Base-by-base conservation (phyloP, 257 asterid genomes). In the Nicotiana obtusifolia region DNA sequence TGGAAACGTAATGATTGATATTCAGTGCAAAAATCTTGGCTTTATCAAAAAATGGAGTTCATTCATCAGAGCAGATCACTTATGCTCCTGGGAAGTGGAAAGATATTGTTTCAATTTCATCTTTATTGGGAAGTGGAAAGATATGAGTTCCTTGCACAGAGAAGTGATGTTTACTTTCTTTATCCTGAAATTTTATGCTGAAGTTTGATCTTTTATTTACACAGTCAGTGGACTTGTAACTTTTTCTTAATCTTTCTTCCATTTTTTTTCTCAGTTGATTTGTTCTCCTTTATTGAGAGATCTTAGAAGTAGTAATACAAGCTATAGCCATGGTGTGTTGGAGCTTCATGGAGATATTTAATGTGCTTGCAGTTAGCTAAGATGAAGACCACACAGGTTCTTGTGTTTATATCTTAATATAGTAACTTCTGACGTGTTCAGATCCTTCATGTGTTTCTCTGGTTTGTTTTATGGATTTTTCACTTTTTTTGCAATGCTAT, bases 361-460 rank as follows among this genome's bases (percentile, higher is more conserved):
- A 19, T 80, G 77, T 80, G 31, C 64, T 80, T 64, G 71, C 64
- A 80, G 30, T 80, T 37, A 68, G 76, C 77, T 64, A 64, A 78
- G 64, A 80, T 80, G 82, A 80, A 80, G 77, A 80, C 64, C 41
- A 24, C 77, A 28, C 82, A 80, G 82, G 82, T 80, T 9, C 61
- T 80, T 64, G 17, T 56, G 64, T 47, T 44, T 37, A 64, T 68
- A 64, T 22, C 17, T 80, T 56, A 24, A 28, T 44, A 26, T 11
- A n/a, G 11, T 64, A 47, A 37, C 64, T 59, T 41, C 62, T 24
- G 56, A 59, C 3, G 11, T 71, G 14, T 20, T 44, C 35, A 71
- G 60, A 8, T 79, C 44, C 56, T 64, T 80, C 33, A 71, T 41
- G 59, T 71, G 33, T 71, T 37, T 69, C 24, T 44, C 76, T 62